Conservation (phyloP, 2,329 filamentous ascomycete genomes). For the Ceratocystis eucalypticola region DNA sequence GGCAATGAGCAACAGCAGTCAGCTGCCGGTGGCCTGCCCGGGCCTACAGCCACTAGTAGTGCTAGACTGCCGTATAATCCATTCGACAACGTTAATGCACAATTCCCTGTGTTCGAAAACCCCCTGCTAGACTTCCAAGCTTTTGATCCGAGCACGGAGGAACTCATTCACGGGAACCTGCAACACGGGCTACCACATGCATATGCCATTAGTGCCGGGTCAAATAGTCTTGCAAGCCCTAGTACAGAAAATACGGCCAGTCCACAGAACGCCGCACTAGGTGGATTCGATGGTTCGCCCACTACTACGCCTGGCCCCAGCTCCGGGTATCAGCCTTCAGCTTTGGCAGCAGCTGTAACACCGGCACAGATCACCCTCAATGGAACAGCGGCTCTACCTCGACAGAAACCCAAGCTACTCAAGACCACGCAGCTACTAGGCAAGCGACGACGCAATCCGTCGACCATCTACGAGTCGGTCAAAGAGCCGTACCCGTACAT, state of each 20-base stretch:
- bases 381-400: constrained; percentile 25
- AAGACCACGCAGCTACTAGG: constrained; percentile 31
- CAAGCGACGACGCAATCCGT: constrained; percentile 57
- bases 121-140: constrained; percentile 41
- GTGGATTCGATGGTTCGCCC: constrained; percentile 40
- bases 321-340: constrained; percentile 23
- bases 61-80: constrained; percentile 5
- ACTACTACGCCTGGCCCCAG: constrained; percentile 11
- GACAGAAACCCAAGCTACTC: constrained; percentile 31
- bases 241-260: constrained; percentile 51
- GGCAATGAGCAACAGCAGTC: constrained; percentile 28
- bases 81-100: neutral
- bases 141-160: constrained; percentile 34
- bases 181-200: constrained; percentile 51
- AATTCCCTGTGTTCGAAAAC: constrained; percentile 35
- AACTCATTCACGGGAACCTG: constrained; percentile 44
- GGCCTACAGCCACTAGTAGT: neutral
- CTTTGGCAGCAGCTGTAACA: constrained; percentile 22
- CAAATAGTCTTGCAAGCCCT: constrained; percentile 49
- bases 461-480: constrained; percentile 75
- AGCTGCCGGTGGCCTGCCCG: constrained; percentile 24
- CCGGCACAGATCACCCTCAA: constrained; percentile 19
- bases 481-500: constrained; percentile 88
- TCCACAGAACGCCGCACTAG: constrained; percentile 37
- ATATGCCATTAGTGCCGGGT: constrained; percentile 50